phyloP scores from a whole-genome alignment of 352 stramenopile genomes.

The Phytophthora quininea region DNA sequence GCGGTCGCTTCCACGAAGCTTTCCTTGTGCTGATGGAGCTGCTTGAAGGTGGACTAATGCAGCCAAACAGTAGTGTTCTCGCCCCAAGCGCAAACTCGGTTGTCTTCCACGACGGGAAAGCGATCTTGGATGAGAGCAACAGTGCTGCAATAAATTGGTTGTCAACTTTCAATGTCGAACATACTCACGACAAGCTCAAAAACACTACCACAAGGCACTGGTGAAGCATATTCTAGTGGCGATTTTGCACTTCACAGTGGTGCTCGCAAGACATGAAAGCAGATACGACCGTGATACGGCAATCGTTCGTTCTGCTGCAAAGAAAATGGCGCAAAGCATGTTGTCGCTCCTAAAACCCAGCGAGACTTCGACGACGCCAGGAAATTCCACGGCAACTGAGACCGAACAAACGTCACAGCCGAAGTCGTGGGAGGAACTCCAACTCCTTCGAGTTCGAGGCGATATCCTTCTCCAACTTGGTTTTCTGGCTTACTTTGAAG shows the following conservation, averaged over 20 bases:
- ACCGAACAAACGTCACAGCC: not conserved
- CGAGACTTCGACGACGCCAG: not conserved
- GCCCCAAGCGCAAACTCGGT: constrained; percentile 4
- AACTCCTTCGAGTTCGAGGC: constrained; percentile 31
- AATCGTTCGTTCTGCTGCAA: constrained; percentile 23
- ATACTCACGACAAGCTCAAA: constrained; percentile 24
- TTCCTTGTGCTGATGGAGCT: constrained; percentile 41
- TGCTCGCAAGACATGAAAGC: constrained; percentile 35
- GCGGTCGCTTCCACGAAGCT: constrained; percentile 60
- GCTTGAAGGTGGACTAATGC: constrained; percentile 24
- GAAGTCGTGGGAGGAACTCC: constrained; percentile 33
- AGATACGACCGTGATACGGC: constrained; percentile 33
- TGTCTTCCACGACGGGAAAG: constrained; percentile 44
- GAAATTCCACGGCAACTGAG: constrained; percentile 1
- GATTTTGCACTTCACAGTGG: constrained; percentile 39
- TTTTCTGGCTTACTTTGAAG: constrained; percentile 37
- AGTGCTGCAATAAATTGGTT: constrained; percentile 44
- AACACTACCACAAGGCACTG: constrained; percentile 27
- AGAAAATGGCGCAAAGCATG: constrained; percentile 39
- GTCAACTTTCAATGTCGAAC: constrained; percentile 23
- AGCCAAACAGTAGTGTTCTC: constrained; percentile 15
- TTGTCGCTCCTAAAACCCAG: constrained; percentile 21
- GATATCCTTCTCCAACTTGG: constrained; percentile 49
- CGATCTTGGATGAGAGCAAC: constrained; percentile 44
- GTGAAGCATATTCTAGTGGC: constrained; percentile 36